Percentiles rank a stretch among this genome's conserved stretches.
Evolutionary conservation across 176 grass and related monocot species (phyloP).

Genomic region (Ensete glaucum): DNA sequence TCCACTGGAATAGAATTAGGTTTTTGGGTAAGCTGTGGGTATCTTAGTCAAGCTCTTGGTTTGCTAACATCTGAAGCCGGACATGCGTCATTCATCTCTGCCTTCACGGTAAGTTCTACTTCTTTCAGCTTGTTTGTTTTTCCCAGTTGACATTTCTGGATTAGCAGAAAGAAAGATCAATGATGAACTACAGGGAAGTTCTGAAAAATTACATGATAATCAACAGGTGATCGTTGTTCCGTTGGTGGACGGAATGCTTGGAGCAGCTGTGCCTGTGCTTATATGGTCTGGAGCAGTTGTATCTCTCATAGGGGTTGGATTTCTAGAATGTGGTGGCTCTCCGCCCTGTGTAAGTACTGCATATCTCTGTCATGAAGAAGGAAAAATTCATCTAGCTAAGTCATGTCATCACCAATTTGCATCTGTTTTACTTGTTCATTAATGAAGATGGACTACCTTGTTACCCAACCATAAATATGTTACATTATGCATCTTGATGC

Average conservation of each 20-base stretch:
- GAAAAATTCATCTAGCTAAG: too few relatives aligned
- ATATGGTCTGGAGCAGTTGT: constrained; percentile 67
- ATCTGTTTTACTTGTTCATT: not conserved
- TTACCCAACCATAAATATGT: not conserved
- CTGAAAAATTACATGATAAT: constrained; percentile 5
- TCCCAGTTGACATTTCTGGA: constrained; percentile 1
- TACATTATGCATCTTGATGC: too few relatives aligned
- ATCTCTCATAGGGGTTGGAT: constrained; percentile 54
- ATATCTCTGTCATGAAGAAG: not conserved
- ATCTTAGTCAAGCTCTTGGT: constrained; percentile 72
- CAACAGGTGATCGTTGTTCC: constrained; percentile 79
- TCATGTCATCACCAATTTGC: not conserved
- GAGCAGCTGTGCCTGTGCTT: constrained; percentile 45
- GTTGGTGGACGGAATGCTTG: constrained; percentile 76
- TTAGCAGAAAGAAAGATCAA: not conserved
- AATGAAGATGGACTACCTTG: not conserved
- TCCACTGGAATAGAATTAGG: constrained; percentile 68
- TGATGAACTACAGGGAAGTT: not conserved
- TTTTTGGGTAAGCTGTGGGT: constrained; percentile 73
- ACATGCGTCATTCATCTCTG: constrained; percentile 69
- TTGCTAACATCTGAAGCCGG: constrained; percentile 79
- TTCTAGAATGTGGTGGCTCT: constrained; percentile 71
- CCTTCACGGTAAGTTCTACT: constrained; percentile 59
- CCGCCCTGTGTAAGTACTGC: constrained; percentile 71
- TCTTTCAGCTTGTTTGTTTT: not conserved